Conservation (phyloP, 129 eudicot species). For the Helianthus tuberosus region DNA sequence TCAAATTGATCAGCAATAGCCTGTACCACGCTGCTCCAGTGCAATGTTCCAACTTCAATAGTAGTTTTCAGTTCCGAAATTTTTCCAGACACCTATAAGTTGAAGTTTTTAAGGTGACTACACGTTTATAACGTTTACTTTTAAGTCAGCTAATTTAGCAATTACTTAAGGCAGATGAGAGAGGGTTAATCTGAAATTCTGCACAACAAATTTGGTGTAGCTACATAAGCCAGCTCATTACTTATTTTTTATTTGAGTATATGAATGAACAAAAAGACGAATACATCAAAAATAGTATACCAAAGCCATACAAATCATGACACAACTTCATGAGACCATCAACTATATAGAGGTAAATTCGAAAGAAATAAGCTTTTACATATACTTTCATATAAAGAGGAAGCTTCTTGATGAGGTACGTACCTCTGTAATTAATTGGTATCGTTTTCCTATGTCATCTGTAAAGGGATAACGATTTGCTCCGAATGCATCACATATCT, state of each 20-base stretch:
- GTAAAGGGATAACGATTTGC: conserved; percentile 91
- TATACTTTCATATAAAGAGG: conserved; percentile 1
- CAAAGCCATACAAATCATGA: conserved; percentile 12
- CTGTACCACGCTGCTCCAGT: conserved; percentile 71
- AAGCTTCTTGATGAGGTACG: conserved; percentile 21
- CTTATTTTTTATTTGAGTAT: conserved; percentile 1
- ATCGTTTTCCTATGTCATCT: conserved; percentile 69
- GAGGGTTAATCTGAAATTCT: background rate
- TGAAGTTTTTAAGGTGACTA: conserved; percentile 8
- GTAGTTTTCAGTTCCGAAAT: conserved; percentile 85
- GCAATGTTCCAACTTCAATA: conserved; percentile 71
- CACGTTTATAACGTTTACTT: background rate
- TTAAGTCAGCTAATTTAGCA: background rate
- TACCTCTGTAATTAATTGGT: conserved; percentile 76
- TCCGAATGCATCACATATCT: conserved; percentile 95
- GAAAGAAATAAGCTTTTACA: background rate
- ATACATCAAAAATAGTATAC: conserved; percentile 4
- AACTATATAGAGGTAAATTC: conserved; percentile 1
- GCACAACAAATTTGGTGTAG: background rate
- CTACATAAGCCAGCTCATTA: background rate
- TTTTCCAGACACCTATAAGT: conserved; percentile 63
- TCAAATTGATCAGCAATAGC: conserved; percentile 70
- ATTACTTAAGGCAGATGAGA: background rate
- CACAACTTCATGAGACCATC: conserved; percentile 8
- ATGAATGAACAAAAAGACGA: background rate